Conservation (phyloP, 768 basidiomycete genomes). For the Leccinum sublutescens region DNA sequence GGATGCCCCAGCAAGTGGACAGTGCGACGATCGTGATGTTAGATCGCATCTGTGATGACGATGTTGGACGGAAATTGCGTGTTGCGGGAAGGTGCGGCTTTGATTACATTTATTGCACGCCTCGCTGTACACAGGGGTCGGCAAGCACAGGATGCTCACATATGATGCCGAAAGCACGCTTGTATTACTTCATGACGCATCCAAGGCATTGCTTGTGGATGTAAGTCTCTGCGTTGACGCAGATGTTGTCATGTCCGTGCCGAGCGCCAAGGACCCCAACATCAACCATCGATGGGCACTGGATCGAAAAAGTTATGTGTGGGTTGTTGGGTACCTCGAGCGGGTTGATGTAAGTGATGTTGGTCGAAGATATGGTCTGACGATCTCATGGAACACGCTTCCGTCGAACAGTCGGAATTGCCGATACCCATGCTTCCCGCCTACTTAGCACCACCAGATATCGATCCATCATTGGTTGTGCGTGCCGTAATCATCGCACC, state of each 20-base stretch:
- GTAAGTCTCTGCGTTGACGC: constrained; percentile 49
- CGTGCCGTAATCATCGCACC: constrained; percentile 52
- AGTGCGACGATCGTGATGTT: constrained; percentile 46
- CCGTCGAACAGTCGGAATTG: constrained; percentile 34
- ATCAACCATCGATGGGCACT: constrained; percentile 44
- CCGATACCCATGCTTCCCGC: constrained; percentile 44
- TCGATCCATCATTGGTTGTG: constrained; percentile 47
- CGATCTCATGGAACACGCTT: constrained; percentile 17
- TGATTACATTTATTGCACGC: constrained; percentile 16
- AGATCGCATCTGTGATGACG: constrained; percentile 36
- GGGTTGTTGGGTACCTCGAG: constrained; percentile 62
- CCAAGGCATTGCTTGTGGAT: constrained; percentile 56
- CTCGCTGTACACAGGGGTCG: constrained; percentile 10
- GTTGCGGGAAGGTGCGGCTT: constrained; percentile 55
- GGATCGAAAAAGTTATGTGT: constrained; percentile 50
- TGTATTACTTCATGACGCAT: constrained; percentile 48
- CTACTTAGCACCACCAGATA: constrained; percentile 37
- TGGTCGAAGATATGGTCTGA: constrained; percentile 4
- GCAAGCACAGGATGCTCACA: constrained; percentile 47
- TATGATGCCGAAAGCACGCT: constrained; percentile 51
- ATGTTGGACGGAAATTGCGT: constrained; percentile 53
- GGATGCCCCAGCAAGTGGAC: constrained; percentile 51
- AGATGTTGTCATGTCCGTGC: constrained; percentile 14
- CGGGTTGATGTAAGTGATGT: constrained; percentile 38
- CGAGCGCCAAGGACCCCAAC: constrained; percentile 4